phyloP scores from a whole-genome alignment of 495 filamentous ascomycete genomes.

The Apodospora peruviana region DNA sequence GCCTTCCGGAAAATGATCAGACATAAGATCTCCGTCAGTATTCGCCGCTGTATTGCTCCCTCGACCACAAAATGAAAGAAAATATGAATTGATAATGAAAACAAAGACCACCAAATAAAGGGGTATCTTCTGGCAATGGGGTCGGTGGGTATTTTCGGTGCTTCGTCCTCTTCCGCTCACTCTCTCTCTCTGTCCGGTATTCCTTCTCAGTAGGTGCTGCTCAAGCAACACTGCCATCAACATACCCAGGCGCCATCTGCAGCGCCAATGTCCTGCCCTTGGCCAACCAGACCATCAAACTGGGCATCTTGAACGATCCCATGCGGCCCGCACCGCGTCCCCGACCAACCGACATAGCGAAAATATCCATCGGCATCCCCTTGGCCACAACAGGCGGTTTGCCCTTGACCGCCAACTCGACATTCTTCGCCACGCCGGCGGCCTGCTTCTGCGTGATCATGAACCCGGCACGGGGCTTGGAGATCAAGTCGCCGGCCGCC shows the following conservation, averaged over 20 bases:
- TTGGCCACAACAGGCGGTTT: conserved; percentile 30
- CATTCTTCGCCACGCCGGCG: conserved; percentile 39
- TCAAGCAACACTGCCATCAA: conserved; percentile 34
- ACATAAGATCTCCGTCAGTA: too few species aligned
- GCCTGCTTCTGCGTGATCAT: conserved; percentile 44
- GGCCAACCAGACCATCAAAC: conserved; percentile 32
- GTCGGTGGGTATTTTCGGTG: too few species aligned
- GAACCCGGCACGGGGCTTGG: conserved; percentile 40
- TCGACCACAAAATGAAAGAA: too few species aligned
- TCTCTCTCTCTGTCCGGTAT: too few species aligned
- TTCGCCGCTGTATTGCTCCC: too few species aligned
- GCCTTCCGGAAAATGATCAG: too few species aligned
- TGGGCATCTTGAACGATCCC: conserved; percentile 32
- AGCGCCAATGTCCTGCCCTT: conserved; percentile 38
- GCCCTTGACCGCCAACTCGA: conserved; percentile 31
- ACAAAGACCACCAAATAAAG: too few species aligned
- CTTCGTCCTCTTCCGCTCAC: too few species aligned
- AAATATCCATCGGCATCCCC: conserved; percentile 35
- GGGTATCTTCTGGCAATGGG: too few species aligned
- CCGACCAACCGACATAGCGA: conserved; percentile 34
- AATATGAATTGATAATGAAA: too few species aligned
- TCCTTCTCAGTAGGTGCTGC: too few species aligned
- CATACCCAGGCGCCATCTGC: conserved; percentile 26
- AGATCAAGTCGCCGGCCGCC: conserved; percentile 48
- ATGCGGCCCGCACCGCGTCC: conserved; percentile 35